Percentiles rank a stretch among this genome's conserved stretches.
Conservation (phyloP, 305 asterid genomes). For the Lippia alba region DNA sequence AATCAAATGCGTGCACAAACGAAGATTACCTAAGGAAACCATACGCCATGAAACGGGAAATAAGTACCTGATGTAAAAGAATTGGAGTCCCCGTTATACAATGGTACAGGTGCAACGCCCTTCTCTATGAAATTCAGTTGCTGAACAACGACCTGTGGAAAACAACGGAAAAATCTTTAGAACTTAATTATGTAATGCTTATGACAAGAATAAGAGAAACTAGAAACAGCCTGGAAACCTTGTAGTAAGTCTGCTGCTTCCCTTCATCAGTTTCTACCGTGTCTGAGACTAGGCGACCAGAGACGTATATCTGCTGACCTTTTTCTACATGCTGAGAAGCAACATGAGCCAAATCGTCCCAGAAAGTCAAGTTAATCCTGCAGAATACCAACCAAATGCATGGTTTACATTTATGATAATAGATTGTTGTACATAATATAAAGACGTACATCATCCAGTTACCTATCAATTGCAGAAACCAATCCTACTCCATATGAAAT, state of each 20-base stretch:
- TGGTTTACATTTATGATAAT: constrained; percentile 21
- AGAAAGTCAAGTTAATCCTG: constrained; percentile 91
- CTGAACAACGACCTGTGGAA: constrained; percentile 83
- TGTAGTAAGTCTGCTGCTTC: constrained; percentile 83
- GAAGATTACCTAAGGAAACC: constrained; percentile 20
- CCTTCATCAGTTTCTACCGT: constrained; percentile 83
- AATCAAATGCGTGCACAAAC: constrained; percentile 26
- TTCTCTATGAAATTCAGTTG: constrained; percentile 78
- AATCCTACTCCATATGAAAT: too few species aligned
- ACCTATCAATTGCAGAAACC: too few species aligned
- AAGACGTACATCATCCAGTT: constrained; percentile 6
- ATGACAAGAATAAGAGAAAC: constrained; percentile 10
- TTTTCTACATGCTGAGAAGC: constrained; percentile 86
- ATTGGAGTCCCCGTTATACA: constrained; percentile 67
- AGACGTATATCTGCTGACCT: constrained; percentile 80
- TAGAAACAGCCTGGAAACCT: constrained; percentile 52
- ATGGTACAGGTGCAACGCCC: constrained; percentile 50
- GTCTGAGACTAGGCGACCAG: constrained; percentile 83
- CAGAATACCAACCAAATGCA: constrained; percentile 27
- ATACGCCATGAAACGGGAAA: constrained; percentile 10
- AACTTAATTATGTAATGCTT: neutral
- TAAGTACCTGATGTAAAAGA: constrained; percentile 52
- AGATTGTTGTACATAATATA: constrained; percentile 22
- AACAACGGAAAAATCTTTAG: constrained; percentile 22
- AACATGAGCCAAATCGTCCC: constrained; percentile 92